Percentiles rank a stretch among this genome's conserved stretches.
Conservation (phyloP, 768 basidiomycete genomes). For the Tylopilus balloui region DNA sequence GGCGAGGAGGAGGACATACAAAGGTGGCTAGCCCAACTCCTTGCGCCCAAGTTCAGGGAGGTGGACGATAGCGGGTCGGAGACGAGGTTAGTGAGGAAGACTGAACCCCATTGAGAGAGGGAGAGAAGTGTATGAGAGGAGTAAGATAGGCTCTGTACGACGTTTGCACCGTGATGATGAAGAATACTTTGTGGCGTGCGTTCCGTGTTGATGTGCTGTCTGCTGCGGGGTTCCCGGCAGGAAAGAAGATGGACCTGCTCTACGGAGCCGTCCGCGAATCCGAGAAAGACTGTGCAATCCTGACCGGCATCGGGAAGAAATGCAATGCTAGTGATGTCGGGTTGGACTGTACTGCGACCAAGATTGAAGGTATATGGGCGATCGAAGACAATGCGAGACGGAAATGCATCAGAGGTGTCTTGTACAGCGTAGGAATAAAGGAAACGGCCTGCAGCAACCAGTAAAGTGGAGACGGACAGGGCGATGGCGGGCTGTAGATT, state of each 20-base stretch:
- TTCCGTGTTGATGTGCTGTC: conserved; percentile 20
- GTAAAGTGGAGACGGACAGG: conserved; percentile 48
- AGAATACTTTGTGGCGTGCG: conserved; percentile 21
- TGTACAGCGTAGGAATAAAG: conserved; percentile 58
- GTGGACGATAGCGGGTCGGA: conserved; percentile 18
- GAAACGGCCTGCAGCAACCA: conserved; percentile 56
- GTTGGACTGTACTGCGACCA: conserved; percentile 25
- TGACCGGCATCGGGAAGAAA: conserved; percentile 43
- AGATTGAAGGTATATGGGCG: conserved; percentile 39
- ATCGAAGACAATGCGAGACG: conserved; percentile 47
- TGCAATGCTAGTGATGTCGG: conserved; percentile 53
- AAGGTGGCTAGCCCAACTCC: conserved; percentile 64
- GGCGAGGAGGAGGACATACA: conserved; percentile 46
- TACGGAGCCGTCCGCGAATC: conserved; percentile 55
- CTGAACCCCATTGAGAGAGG: conserved; percentile 53
- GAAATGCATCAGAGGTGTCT: conserved; percentile 21
- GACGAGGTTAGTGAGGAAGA: conserved; percentile 34
- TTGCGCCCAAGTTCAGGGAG: conserved; percentile 43
- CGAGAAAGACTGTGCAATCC: conserved; percentile 48
- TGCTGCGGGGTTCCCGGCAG: conserved; percentile 3
- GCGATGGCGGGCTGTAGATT: conserved; percentile 56
- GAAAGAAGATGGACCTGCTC: conserved; percentile 42
- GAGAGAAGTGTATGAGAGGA: conserved; percentile 45
- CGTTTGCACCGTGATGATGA: conserved; percentile 40
- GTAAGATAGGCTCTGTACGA: conserved; percentile 55